Percentiles rank a stretch among this genome's conserved stretches.
phyloP scores from a whole-genome alignment of 2,329 filamentous ascomycete species.

The Paramyrothecium roridum region DNA sequence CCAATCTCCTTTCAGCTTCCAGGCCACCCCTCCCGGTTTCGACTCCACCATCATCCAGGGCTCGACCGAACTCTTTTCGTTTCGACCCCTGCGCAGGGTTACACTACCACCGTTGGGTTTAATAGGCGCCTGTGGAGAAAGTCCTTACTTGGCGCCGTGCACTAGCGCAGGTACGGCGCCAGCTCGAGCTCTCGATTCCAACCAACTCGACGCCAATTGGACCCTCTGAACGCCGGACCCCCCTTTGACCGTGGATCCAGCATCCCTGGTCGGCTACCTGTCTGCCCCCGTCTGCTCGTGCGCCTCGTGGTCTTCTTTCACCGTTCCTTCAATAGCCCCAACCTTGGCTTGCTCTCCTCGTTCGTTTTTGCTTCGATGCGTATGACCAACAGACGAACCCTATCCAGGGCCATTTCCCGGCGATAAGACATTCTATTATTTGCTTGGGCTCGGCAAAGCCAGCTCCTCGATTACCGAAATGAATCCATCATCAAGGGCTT shows the following conservation, averaged over 20 bases:
- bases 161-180: constrained; percentile 1
- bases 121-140: constrained; percentile 19
- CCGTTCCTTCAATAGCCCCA: neutral
- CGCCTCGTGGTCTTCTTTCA: neutral
- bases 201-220: neutral
- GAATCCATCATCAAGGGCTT: neutral
- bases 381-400: neutral
- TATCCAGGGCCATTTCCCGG: neutral
- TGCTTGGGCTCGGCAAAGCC: neutral
- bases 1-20: neutral
- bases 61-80: neutral
- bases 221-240: neutral
- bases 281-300: neutral
- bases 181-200: too few species aligned
- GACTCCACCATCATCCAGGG: neutral
- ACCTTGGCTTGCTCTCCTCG: neutral
- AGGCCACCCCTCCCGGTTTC: neutral
- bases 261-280: neutral
- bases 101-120: neutral
- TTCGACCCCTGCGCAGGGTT: neutral
- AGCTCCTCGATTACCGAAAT: neutral
- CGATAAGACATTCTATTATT: neutral
- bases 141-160: constrained; percentile 10
- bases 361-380: neutral
- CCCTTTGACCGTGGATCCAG: neutral